These are phyloP conservation scores for Malus hybrid DNA, from an alignment of 331 rosid species.

Conservation along the genomic window DNA sequence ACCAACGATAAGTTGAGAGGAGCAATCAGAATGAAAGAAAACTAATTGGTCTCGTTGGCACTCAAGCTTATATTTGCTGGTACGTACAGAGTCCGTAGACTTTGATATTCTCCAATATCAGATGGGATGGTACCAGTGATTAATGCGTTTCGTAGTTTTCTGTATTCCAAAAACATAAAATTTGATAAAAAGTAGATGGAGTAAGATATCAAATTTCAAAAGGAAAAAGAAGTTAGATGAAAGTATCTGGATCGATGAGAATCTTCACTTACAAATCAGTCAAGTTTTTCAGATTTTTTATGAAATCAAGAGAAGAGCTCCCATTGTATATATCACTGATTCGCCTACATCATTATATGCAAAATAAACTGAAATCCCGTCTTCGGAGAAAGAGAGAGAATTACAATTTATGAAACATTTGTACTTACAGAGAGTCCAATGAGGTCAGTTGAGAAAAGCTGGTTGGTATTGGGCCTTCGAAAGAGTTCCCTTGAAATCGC, in stretches of 20 bases:
- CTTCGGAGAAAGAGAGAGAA: no score
- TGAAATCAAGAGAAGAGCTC: conserved; percentile 53
- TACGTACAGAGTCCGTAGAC: conserved; percentile 4
- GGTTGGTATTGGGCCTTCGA: conserved; percentile 58
- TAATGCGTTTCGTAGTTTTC: conserved; percentile 51
- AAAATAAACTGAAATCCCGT: no score
- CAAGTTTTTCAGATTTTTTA: conserved; percentile 50
- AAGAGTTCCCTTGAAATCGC: conserved; percentile 71
- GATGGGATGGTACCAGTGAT: conserved; percentile 55
- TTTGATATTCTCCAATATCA: conserved; percentile 32
- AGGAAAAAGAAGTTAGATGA: neutral
- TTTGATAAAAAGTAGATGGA: neutral
- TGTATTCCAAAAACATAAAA: conserved; percentile 16
- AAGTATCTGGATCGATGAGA: neutral
- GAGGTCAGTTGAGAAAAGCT: conserved; percentile 21
- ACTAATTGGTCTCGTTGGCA: neutral
- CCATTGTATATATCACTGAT: conserved; percentile 58
- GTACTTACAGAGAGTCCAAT: no score
- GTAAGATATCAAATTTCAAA: neutral
- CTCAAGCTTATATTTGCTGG: no score
- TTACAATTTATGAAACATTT: no score
- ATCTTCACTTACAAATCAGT: conserved; percentile 37
- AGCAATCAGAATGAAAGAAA: conserved; percentile 9
- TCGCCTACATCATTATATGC: neutral
- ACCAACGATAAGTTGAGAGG: neutral